Evolutionary conservation across 345 rosid genomes (phyloP), one percentile per base, ranked within the genome.

Genomic region (Toxicodendron radicans): DNA sequence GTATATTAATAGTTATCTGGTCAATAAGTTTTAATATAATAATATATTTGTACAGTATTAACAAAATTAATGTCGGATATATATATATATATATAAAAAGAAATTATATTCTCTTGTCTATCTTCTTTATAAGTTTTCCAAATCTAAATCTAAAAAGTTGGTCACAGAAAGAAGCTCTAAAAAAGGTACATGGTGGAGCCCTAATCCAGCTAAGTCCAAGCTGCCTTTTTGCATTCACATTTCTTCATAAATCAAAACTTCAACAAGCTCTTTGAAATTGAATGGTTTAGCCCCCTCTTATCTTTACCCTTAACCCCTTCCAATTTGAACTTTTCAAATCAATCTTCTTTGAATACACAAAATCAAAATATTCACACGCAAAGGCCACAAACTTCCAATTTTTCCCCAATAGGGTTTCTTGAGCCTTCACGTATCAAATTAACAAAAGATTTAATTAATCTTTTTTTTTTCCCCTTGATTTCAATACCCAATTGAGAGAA

Each of bases 351-450:
- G 43, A 65, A 20, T 27, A 27, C 30, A 27, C 30, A 27, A 27
- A 27, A 58, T 65, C 1, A 65, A 49, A 46, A 23, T 45, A 3
- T 12, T 21, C 67, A 48, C 67, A 49, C 67, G 68, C 67, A 60
- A 48, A 72, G 54, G 52, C 35, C 23, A 41, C 57, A 70, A 9
- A 16, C 49, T 70, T 21, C 62, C 66, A 48, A 60, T 8, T 27
- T n/a, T n/a, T 61, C 18, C 46, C 46, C 10, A 5, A 8, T 9
- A 0, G 2, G 57, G 23, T 58, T 71, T 65, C 59, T 46, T 11
- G 46, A 61, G 49, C 58, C 49, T 48, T 72, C 59, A 60, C 75
- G 75, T 49, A 49, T 49, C 59, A 61, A 72, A 60, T 21, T 52
- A 23, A 21, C 3, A 23, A 7, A 56, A 56, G 12, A n/a, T 41